phyloP scores from a whole-genome alignment of 2,329 filamentous ascomycete genomes.

The Hypoxylon sp. region DNA sequence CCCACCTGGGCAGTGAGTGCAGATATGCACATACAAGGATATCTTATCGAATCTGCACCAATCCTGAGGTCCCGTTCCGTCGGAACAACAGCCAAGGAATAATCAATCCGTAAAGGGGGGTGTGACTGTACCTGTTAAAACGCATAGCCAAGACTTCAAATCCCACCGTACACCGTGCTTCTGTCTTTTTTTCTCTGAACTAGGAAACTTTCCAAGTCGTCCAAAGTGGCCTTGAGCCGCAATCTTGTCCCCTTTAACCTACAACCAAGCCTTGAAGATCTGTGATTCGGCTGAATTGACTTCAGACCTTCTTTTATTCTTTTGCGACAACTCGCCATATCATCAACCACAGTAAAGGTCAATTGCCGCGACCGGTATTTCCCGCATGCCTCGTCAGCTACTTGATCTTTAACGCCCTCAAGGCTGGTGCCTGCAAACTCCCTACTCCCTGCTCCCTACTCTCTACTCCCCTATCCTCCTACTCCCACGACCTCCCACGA shows the following conservation, averaged over 20 bases:
- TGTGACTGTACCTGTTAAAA: slow-evolving; percentile 12
- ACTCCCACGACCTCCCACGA: too few relatives aligned
- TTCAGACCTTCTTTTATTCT: slow-evolving; percentile 21
- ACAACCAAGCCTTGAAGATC: slow-evolving; percentile 12
- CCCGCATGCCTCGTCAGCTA: slow-evolving; percentile 30
- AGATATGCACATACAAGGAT: slow-evolving; percentile 36
- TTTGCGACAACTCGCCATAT: slow-evolving; percentile 12
- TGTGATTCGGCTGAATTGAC: slow-evolving; percentile 11
- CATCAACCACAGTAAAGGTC: background rate
- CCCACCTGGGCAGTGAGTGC: too few relatives aligned
- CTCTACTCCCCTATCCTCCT: too few relatives aligned
- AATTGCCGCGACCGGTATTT: slow-evolving; percentile 22
- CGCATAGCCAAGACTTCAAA: slow-evolving; percentile 37
- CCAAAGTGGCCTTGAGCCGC: slow-evolving; percentile 30
- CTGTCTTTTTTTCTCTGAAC: slow-evolving; percentile 15
- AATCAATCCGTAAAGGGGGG: slow-evolving; percentile 34
- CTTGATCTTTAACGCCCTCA: slow-evolving; percentile 9
- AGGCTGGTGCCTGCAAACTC: slow-evolving; percentile 13
- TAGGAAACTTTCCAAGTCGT: slow-evolving; percentile 27
- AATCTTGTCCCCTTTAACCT: slow-evolving; percentile 13
- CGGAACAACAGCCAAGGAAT: slow-evolving; percentile 32
- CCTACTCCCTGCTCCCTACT: too few relatives aligned
- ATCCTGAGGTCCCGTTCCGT: slow-evolving; percentile 17
- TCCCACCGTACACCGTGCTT: slow-evolving; percentile 25
- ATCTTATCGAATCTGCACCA: slow-evolving; percentile 8